Conservation (phyloP, 1,284 basidiomycete genomes). For the Leccinum angustisporum region DNA sequence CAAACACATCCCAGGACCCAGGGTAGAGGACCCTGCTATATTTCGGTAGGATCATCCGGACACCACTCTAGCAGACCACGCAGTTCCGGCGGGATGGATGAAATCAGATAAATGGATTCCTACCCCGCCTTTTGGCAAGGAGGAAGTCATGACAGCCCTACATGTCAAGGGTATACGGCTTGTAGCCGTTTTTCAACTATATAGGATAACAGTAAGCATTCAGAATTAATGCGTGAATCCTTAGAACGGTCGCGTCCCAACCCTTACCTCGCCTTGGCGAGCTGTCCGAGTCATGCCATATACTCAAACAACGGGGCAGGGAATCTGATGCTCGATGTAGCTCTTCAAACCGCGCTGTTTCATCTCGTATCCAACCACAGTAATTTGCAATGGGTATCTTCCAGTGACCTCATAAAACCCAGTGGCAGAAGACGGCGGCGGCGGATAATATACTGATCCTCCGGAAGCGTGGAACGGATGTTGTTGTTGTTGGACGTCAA, state of each 20-base stretch:
- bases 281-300: constrained; percentile 36
- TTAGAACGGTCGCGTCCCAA: constrained; percentile 10
- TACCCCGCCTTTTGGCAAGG: constrained; percentile 67
- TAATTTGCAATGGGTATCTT: too few species aligned
- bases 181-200: constrained; percentile 64
- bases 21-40: constrained; percentile 40
- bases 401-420: too few species aligned
- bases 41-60: constrained; percentile 47
- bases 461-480: too few species aligned
- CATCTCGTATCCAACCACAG: too few species aligned
- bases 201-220: constrained; percentile 11
- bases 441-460: too few species aligned
- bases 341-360: too few species aligned
- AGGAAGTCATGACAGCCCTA: constrained; percentile 88
- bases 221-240: constrained; percentile 23
- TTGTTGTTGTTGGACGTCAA: too few species aligned
- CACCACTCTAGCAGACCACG: constrained; percentile 84
- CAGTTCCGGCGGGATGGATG: constrained; percentile 85
- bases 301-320: too few species aligned
- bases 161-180: constrained; percentile 73
- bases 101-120: constrained; percentile 79
- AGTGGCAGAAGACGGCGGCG: too few species aligned
- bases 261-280: constrained; percentile 74
- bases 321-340: too few species aligned
- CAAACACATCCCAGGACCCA: constrained; percentile 40